Conservation (phyloP, 176 grass and related monocot genomes). For the Alopecurus myosuroides region DNA sequence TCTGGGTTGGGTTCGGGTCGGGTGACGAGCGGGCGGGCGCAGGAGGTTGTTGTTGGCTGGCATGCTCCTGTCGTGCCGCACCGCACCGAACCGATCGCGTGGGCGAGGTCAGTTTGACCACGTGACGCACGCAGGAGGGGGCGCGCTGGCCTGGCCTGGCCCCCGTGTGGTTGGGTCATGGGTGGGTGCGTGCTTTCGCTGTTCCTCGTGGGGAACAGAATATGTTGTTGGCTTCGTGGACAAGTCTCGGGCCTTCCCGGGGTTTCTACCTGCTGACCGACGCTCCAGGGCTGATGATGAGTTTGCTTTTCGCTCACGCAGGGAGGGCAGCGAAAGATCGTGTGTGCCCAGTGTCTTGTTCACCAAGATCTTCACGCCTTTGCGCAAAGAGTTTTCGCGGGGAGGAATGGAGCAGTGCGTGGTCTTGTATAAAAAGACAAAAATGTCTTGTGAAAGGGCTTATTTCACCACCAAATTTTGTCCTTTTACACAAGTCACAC, state of each 20-base stretch:
- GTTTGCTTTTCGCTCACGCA: no score
- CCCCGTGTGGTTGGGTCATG: neutral
- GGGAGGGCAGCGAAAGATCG: no score
- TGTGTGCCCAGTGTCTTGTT: no score
- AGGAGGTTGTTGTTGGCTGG: neutral
- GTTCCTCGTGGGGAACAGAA: neutral
- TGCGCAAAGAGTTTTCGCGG: no score
- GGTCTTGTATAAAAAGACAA: no score
- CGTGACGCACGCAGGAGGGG: constrained; percentile 8
- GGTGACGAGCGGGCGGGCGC: neutral
- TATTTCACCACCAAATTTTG: no score
- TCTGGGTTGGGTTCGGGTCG: neutral
- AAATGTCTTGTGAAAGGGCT: no score
- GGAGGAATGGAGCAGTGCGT: no score
- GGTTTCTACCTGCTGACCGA: neutral
- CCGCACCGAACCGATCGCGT: constrained; percentile 1
- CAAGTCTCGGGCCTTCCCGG: neutral
- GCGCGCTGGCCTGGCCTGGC: neutral
- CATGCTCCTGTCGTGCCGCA: neutral
- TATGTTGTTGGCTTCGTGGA: neutral
- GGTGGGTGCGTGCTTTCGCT: neutral
- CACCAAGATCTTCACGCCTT: no score
- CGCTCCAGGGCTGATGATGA: no score
- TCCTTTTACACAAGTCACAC: no score
- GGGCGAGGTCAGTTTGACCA: constrained; percentile 18